phyloP scores from a whole-genome alignment of 2,329 filamentous ascomycete genomes.

The Xylaria sp. region DNA sequence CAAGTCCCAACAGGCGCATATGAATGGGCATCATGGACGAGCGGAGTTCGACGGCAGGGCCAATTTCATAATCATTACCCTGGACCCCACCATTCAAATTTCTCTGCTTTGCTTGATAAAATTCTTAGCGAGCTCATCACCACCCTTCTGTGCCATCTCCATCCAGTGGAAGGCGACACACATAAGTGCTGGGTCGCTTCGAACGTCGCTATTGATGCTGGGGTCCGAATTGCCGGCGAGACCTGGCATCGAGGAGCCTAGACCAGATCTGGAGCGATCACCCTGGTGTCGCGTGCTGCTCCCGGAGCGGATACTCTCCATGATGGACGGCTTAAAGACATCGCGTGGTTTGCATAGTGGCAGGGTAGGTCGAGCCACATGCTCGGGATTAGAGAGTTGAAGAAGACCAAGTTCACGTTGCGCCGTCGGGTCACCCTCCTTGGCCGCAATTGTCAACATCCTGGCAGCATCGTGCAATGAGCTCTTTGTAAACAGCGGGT shows the following conservation, averaged over 20 bases:
- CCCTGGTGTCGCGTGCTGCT: constrained; percentile 48
- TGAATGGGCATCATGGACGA: neutral
- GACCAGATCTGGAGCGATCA: constrained; percentile 46
- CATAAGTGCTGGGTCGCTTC: constrained; percentile 88
- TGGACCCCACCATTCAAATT: constrained; percentile 45
- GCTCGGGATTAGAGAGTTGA: constrained; percentile 90
- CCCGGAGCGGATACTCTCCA: constrained; percentile 66
- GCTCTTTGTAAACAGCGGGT: constrained; percentile 61
- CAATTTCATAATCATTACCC: constrained; percentile 31
- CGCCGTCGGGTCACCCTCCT: constrained; percentile 87
- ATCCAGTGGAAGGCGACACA: constrained; percentile 98
- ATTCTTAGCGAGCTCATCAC: constrained; percentile 83
- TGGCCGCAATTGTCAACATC: constrained; percentile 93
- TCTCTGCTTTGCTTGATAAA: constrained; percentile 76
- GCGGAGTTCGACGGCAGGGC: neutral
- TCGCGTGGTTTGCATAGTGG: constrained; percentile 86
- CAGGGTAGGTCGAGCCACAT: constrained; percentile 81
- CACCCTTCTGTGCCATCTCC: constrained; percentile 86
- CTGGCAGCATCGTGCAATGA: constrained; percentile 82
- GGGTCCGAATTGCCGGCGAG: constrained; percentile 46
- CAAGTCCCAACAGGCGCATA: constrained; percentile 5
- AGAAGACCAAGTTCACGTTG: constrained; percentile 94
- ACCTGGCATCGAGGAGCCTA: constrained; percentile 43
- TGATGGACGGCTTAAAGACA: constrained; percentile 88
- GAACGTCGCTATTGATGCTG: constrained; percentile 58